Base-by-base conservation (phyloP, 345 rosid species). In the Physaria fendleri region DNA sequence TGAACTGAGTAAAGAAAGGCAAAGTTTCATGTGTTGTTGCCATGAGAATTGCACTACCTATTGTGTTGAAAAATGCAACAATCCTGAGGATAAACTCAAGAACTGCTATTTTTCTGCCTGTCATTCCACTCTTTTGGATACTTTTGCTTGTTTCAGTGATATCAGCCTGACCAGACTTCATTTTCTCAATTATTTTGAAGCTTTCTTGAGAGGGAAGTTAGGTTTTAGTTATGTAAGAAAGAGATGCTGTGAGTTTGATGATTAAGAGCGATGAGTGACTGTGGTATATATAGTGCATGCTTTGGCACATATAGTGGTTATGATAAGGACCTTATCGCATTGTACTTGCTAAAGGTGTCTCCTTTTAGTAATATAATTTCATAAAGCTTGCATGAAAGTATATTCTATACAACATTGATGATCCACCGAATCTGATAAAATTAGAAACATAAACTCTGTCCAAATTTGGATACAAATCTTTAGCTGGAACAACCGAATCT, bases 1-100 rank as follows among this genome's bases (percentile, higher is more conserved):
- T 11, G 65, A 72, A 67, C n/a, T 71, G 84, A 30, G 86, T 32
- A 70, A 79, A 65, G 67, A 78, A 59, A 50, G 83, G 69, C 12
- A 84, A 76, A 4, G 92, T 84, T 74, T 84, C 63, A n/a, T 62
- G 24, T 1, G 85, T 64, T 10, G 90, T 88, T 7, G 76, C 95
- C 95, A 86, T 86, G 70, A 83, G 68, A 55, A 86, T 35, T 45
- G 87, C 84, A 77, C 87, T 86, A 41, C 34, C 77, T n/a, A 81
- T 57, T 5, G 90, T 72, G 41, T 79, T 83, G 13, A 65, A 43
- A 12, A 65, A 69, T 1, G 86, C 98, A 13, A 85, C 1, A 24
- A 73, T 34, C 46, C 96, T 83, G 34, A 85, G 59, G 34, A 81
- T 58, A 38, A 87, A 77, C 70, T 90, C 95, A 9, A 76, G 53